Percentiles rank a stretch among this genome's conserved stretches.
phyloP scores from a whole-genome alignment of 2,329 filamentous ascomycete species.

The Colletotrichum theobromicola region DNA sequence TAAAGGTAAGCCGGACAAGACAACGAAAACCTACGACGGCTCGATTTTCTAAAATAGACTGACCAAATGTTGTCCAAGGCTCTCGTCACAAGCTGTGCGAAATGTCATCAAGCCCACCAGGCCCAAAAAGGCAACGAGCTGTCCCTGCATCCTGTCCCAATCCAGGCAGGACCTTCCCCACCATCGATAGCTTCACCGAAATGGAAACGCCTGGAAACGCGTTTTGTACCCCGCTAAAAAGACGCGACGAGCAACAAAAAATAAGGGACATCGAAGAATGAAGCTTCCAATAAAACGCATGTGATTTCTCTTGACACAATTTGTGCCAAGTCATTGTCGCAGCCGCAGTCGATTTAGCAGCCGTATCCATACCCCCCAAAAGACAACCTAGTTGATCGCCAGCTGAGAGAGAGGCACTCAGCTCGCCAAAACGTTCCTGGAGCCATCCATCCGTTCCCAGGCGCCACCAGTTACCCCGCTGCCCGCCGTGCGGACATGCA shows the following conservation, averaged over 20 bases:
- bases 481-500: neutral
- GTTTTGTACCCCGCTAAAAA: neutral
- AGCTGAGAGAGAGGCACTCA: neutral
- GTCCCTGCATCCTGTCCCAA: slow-evolving; percentile 17
- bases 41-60: neutral
- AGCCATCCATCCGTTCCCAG: neutral
- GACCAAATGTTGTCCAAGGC: neutral
- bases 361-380: neutral
- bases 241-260: neutral
- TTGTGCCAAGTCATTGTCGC: neutral
- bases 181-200: neutral
- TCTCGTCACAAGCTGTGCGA: neutral
- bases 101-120: slow-evolving; percentile 3
- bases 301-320: neutral
- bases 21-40: neutral
- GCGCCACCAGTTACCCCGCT: neutral
- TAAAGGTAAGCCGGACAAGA: neutral
- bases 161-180: slow-evolving; percentile 7
- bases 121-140: slow-evolving; percentile 19
- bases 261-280: neutral
- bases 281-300: neutral
- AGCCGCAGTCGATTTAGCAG: neutral
- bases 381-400: neutral
- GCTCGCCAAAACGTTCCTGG: neutral
- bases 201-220: neutral